Conservation (phyloP, 306 rosid genomes). For the Begonia loranthoides region DNA sequence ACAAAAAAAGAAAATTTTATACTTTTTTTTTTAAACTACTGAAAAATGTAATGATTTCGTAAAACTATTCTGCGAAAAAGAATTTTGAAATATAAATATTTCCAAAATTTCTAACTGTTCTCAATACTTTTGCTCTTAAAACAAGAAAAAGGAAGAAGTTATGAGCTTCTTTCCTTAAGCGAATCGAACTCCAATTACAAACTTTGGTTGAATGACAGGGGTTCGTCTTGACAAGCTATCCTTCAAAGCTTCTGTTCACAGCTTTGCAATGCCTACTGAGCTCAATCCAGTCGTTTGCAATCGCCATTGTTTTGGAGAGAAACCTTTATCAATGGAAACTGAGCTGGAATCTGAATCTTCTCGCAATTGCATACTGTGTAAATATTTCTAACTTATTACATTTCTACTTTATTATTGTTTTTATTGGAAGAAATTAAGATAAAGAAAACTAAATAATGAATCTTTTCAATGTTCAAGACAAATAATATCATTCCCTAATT, state of each 20-base stretch:
- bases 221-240: conserved; percentile 47
- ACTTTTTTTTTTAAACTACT: too few relatives aligned
- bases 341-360: conserved; percentile 60
- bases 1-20: too few relatives aligned
- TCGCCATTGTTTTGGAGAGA: conserved; percentile 62
- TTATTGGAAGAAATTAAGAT: neutral
- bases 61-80: neutral
- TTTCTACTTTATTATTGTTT: neutral
- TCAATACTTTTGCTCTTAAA: too few relatives aligned
- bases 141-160: too few relatives aligned
- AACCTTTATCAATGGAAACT: conserved; percentile 56
- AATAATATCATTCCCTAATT: too few relatives aligned
- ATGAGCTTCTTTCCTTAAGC: too few relatives aligned
- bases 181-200: too few relatives aligned
- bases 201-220: conserved; percentile 18
- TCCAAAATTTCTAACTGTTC: too few relatives aligned
- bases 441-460: too few relatives aligned
- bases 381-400: neutral
- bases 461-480: too few relatives aligned
- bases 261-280: conserved; percentile 62
- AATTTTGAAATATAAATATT: neutral
- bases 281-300: conserved; percentile 49
- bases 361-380: conserved; percentile 64
- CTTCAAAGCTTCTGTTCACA: conserved; percentile 69
- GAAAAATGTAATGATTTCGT: neutral